Base-by-base conservation (phyloP, 345 rosid species). In the Raphanus raphanistrum region DNA sequence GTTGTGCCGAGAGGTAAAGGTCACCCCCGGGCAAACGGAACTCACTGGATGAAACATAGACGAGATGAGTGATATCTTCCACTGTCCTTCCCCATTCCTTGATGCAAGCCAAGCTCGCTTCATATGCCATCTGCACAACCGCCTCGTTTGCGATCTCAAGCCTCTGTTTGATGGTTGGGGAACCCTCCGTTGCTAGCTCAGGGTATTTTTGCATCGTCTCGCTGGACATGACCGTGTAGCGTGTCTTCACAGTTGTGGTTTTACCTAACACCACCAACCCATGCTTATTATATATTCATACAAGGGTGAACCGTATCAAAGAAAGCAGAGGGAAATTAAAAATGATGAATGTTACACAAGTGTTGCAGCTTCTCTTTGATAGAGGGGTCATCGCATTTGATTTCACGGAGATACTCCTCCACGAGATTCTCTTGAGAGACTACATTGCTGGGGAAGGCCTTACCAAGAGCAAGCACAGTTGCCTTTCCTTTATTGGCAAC, bases 11-110 rank as follows among this genome's bases (percentile, higher is more conserved):
- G 6, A 94, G 88, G 85, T 92, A 81, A 33, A 94, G 92, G 68
- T 92, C 97, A 6, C 97, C 98, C 2, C 97, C 98, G 1, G 97
- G 97, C 29, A 94, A 75, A 59, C 98, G 89, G 59, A 92, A 85
- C 81, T 90, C 98, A 25, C 98, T 92, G 21, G 98, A 94, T 50
- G 98, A 89, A 63, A 94, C 97, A 27, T 94, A 94, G 76, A 94
- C 87, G 21, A 94, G 72, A 70, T 94, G 98, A 21, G 97, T 92
- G 85, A 94, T 89, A 74, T 94, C 97, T 68, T 72, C 80, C 0
- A 71, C 86, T 21, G 86, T 69, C 65, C 93, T 79, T 55, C 95
- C 97, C 97, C 98, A 92, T 77, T 94, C 84, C 76, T 88, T 84
- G 76, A 92, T 90, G 89, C 97, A 90, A 78, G 83, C 85, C 66